Base-by-base conservation (phyloP, 352 stramenopile species). In the Phytopythium boreale region DNA sequence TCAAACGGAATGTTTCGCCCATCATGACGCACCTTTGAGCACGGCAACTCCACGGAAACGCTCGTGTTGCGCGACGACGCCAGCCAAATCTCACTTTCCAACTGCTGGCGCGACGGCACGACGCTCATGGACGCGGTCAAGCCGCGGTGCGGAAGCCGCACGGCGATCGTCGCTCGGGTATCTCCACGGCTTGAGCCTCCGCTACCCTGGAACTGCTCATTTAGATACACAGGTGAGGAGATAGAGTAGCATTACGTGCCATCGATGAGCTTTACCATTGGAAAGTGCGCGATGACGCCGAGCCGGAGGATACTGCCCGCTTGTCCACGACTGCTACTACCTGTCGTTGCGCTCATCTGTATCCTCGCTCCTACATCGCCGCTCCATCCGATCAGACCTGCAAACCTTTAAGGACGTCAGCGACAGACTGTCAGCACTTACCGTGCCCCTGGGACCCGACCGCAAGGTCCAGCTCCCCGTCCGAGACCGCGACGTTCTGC, bases 31-130 rank as follows among this genome's bases (percentile, higher is more conserved):
- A 84, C 77, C 67, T 58, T 47, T 12, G 72, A 36, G 29, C 78
- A 87, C 17, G 78, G 78, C n/a, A 87, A 43, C 55, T 79, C 57
- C 0, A 59, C 74, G 24, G 77, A 41, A 9, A 80, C 20, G 14
- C 68, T 78, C 34, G 74, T 71, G 50, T 75, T 78, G 57, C 66
- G 69, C 27, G 63, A 73, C 24, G 67, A 83, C 14, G 52, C 52
- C 12, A 81, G 20, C 44, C 69, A 62, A 1, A 80, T 36, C 26
- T 69, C 66, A 58, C 71, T 73, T 12, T 20, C 62, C 12, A 57
- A 60, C 39, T 61, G 44, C 34, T 61, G 31, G 47, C 15, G 43
- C 46, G 46, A 31, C 34, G 34, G 34, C n/a, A 59, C 12, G 0
- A 78, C 61, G 17, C 59, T 69, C 20, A 84, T 56, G 2, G 61